A percentile compares a stretch with the other conserved stretches of the same genome.
Conservation (phyloP, 177 flowering plant species). For the Telopea speciosissima region DNA sequence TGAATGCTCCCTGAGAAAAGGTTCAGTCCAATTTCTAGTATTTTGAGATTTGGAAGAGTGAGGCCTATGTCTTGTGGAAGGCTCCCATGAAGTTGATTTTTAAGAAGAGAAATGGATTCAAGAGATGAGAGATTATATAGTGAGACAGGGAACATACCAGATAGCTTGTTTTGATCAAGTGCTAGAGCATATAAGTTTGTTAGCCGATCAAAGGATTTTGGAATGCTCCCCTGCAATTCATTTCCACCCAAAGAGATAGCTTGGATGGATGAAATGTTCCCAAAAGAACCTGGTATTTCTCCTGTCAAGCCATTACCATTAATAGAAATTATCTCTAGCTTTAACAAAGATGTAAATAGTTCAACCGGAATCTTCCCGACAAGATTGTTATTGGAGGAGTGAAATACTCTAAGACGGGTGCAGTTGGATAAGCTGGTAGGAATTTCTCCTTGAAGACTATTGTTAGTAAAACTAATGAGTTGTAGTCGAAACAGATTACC, state of each 20-base stretch:
- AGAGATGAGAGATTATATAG: slow-evolving; percentile 17
- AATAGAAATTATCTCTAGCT: background rate
- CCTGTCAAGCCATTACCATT: background rate
- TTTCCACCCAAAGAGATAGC: background rate
- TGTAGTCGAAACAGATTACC: slow-evolving; percentile 22
- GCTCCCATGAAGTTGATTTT: background rate
- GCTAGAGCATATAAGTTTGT: background rate
- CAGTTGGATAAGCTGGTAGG: slow-evolving; percentile 17
- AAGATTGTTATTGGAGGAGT: background rate
- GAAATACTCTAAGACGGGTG: slow-evolving; percentile 3
- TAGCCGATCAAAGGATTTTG: background rate
- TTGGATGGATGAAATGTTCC: background rate
- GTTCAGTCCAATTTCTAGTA: background rate
- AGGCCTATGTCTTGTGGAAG: slow-evolving; percentile 2
- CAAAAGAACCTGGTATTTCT: background rate
- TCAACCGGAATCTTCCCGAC: background rate
- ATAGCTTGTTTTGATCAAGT: background rate
- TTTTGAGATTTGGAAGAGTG: slow-evolving; percentile 16
- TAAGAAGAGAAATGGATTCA: background rate
- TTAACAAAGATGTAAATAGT: background rate
- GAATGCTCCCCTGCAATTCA: background rate
- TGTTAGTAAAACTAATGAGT: slow-evolving; percentile 8
- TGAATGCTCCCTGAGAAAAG: slow-evolving; percentile 21
- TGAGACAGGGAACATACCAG: slow-evolving; percentile 19
- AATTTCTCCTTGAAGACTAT: slow-evolving; percentile 16